Evolutionary conservation across 768 basidiomycete genomes (phyloP).

Genomic region (Tulasnella sp.): DNA sequence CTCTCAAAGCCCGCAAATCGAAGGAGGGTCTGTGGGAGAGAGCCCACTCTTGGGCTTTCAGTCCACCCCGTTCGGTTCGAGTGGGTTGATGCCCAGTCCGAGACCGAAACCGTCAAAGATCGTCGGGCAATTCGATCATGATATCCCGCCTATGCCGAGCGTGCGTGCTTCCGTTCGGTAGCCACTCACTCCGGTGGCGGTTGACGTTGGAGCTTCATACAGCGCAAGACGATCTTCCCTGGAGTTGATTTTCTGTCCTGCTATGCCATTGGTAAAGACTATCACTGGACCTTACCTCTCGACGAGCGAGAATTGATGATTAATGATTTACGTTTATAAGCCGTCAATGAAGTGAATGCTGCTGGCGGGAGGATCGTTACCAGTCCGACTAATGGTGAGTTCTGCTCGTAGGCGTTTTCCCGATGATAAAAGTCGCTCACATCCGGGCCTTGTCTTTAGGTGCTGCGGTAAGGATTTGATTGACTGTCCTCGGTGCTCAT

Average conservation of each 20-base stretch:
- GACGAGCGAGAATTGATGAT: background rate
- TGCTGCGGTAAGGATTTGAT: background rate
- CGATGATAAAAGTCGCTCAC: background rate
- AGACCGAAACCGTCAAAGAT: constrained; percentile 34
- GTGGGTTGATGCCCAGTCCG: background rate
- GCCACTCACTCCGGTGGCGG: background rate
- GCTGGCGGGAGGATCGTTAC: constrained; percentile 90
- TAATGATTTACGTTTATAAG: background rate
- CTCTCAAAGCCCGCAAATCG: constrained; percentile 18
- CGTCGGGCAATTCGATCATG: constrained; percentile 68
- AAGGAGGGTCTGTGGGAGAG: background rate
- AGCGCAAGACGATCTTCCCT: constrained; percentile 81
- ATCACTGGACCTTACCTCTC: background rate
- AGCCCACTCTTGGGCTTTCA: too few species aligned
- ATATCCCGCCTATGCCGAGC: constrained; percentile 64
- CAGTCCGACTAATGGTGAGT: constrained; percentile 86
- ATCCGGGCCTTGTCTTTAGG: background rate
- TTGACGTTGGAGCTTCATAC: background rate
- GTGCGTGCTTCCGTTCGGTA: background rate
- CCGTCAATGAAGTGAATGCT: constrained; percentile 52
- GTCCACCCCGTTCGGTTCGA: background rate
- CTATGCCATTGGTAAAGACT: constrained; percentile 57
- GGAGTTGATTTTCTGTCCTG: constrained; percentile 89
- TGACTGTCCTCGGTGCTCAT: background rate
- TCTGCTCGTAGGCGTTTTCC: constrained; percentile 19